A percentile compares a stretch with the other conserved stretches of the same genome.
phyloP scores from a whole-genome alignment of 176 grass and related monocot genomes.

The Tillandsia leiboldiana region DNA sequence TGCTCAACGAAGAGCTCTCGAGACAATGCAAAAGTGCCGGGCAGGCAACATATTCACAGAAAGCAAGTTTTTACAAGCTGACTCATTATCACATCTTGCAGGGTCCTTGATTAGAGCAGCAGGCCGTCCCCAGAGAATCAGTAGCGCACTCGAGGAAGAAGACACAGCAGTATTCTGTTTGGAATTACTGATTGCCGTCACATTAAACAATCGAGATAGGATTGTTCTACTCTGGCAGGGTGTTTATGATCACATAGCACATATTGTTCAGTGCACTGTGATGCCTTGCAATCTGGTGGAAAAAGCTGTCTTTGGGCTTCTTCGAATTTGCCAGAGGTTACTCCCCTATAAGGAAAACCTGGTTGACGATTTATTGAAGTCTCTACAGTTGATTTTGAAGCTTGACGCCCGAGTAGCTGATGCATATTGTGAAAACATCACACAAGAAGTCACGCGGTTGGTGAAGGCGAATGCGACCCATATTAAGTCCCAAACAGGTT shows the following conservation, averaged over 20 bases:
- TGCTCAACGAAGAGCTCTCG: slow-evolving; percentile 58
- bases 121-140: slow-evolving; percentile 67
- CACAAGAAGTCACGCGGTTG: slow-evolving; percentile 69
- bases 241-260: slow-evolving; percentile 88
- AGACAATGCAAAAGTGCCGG: slow-evolving; percentile 79
- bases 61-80: slow-evolving; percentile 93
- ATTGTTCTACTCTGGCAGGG: slow-evolving; percentile 86
- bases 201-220: slow-evolving; percentile 94
- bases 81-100: slow-evolving; percentile 68
- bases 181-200: slow-evolving; percentile 81
- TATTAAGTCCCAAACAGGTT: slow-evolving; percentile 93
- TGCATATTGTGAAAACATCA: slow-evolving; percentile 98
- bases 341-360: slow-evolving; percentile 97
- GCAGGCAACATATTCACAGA: slow-evolving; percentile 80
- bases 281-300: slow-evolving; percentile 97
- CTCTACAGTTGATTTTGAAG: slow-evolving; percentile 83
- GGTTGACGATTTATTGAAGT: slow-evolving; percentile 77
- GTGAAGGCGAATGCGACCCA: slow-evolving; percentile 87
- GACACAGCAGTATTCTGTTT: slow-evolving; percentile 79
- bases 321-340: slow-evolving; percentile 84
- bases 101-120: slow-evolving; percentile 64
- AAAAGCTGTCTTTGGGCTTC: slow-evolving; percentile 89
- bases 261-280: slow-evolving; percentile 85
- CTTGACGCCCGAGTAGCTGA: slow-evolving; percentile 98
- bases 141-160: slow-evolving; percentile 70